Evolutionary conservation across 2,329 filamentous ascomycete genomes (phyloP), one percentile per base, ranked within the genome.

Genomic region (Microcyclospora tardicrescens): DNA sequence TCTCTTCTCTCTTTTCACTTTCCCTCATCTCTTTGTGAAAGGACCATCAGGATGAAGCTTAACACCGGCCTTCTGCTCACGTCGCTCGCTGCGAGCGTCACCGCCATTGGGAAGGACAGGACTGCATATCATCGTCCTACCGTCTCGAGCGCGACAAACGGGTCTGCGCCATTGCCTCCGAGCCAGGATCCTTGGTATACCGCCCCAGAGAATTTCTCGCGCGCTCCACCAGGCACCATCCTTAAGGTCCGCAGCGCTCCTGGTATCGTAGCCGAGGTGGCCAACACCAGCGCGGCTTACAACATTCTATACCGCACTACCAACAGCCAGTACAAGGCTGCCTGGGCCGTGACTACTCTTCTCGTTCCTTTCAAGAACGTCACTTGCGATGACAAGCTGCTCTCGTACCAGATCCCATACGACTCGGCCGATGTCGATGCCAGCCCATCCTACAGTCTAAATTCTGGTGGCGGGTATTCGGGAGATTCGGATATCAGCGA

Each of bases 361-460:
- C 47, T 54, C 32, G 39, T 53, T 12, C 54, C 52, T 1, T 24
- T 24, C 19, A 34, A 36, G 6, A 37, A 42, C 5, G n/a, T 38
- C 2, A 30, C 29, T 12, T 24, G 19, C 19, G 19, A 24, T 24
- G 19, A 24, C 19, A 24, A 24, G 19, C 34, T 56, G 11, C 38
- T 55, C 3, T 54, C 50, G 1, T 55, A 55, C 41, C 48, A 53
- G 36, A 52, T 54, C 14, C 49, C 53, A 12, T 56, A 57, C 36
- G 54, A 68, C 36, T 59, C 61, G 6, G 59, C 61, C 9, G 53
- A 58, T 16, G 47, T 64, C 2, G 57, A 69, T 15, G 56, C 52
- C 4, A 56, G 56, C 44, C 67, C 56, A 29, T 65, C 56, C 28
- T 67, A 61, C 38, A 43, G 49, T 1, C 48, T 61, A 8, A 24